Conservation (phyloP, 208 protist genomes). For the Acanthamoeba triangularis region DNA sequence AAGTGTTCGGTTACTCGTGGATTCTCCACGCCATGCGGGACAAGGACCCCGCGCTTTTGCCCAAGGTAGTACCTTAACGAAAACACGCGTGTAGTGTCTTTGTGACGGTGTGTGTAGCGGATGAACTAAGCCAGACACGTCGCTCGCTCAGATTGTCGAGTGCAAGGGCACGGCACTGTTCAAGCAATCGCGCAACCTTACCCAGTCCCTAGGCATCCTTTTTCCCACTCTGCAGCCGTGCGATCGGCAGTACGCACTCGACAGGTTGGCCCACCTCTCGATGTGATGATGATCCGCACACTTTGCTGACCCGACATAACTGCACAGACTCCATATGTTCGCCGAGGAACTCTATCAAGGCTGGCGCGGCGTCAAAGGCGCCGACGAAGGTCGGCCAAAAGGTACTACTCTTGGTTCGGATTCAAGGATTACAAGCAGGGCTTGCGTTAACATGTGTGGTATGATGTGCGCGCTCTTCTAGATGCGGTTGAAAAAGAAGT, state of each 20-base stretch:
- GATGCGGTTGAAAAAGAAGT: background rate
- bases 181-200: background rate
- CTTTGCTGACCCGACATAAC: background rate
- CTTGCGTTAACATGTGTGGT: background rate
- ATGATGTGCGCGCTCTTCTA: background rate
- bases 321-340: background rate
- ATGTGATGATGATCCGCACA: background rate
- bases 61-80: background rate
- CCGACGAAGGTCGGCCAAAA: background rate
- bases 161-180: too few relatives aligned
- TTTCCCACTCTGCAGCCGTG: background rate
- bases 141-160: too few relatives aligned
- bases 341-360: background rate
- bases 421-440: background rate
- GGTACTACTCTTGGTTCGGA: background rate
- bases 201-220: background rate
- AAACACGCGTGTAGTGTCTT: background rate
- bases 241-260: background rate
- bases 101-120: too few relatives aligned
- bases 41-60: background rate
- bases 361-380: background rate
- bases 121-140: too few relatives aligned
- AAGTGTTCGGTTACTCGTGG: constrained; percentile 12
- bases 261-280: background rate
- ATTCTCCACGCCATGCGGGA: background rate